These are phyloP conservation scores for Euclidium syriacum DNA, from an alignment of 345 rosid species.

Conservation along the genomic window DNA sequence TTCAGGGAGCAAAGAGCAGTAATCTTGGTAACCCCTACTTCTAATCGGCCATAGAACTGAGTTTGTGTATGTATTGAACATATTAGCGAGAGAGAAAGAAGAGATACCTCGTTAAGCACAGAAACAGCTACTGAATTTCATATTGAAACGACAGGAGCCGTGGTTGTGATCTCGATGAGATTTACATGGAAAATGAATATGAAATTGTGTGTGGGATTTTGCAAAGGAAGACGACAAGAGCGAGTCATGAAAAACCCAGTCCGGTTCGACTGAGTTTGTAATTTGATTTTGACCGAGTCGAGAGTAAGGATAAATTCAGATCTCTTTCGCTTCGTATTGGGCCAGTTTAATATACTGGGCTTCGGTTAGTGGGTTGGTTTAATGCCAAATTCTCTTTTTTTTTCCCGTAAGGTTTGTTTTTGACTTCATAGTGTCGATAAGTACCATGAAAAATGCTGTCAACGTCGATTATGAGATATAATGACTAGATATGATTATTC, in stretches of 20 bases:
- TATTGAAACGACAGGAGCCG: neutral
- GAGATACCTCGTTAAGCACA: neutral
- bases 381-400: too few species aligned
- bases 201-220: conserved; percentile 1
- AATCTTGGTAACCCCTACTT: conserved; percentile 45
- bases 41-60: conserved; percentile 43
- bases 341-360: neutral
- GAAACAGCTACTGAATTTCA: neutral
- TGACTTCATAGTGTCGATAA: too few species aligned
- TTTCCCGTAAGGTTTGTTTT: too few species aligned
- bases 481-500: too few species aligned
- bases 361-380: too few species aligned
- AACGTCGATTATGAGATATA: too few species aligned
- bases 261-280: conserved; percentile 7
- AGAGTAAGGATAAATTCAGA: neutral
- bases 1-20: conserved; percentile 40
- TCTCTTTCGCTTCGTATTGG: neutral
- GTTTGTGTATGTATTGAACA: conserved; percentile 48
- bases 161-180: conserved; percentile 14
- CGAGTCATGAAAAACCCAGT: neutral
- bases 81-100: neutral
- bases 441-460: too few species aligned
- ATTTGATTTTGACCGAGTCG: conserved; percentile 8
- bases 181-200: neutral
- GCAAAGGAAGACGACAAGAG: conserved; percentile 17